Evolutionary conservation across 805 yeast species (phyloP).

Genomic region (Yamadazyma nakazawae): DNA sequence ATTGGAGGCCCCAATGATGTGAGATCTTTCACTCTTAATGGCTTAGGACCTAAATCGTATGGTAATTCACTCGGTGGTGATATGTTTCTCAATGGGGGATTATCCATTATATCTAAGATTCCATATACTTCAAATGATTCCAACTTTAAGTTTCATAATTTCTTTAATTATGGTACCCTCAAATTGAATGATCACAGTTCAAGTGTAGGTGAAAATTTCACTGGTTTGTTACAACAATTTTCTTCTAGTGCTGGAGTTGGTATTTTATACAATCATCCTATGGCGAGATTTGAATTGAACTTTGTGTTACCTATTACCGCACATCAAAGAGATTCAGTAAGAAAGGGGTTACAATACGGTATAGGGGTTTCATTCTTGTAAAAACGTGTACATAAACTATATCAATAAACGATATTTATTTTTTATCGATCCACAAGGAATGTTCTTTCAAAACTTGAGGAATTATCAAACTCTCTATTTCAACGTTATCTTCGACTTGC

Average conservation of each 20-base stretch:
- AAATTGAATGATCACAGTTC: slow-evolving; percentile 1
- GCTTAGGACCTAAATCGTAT: slow-evolving; percentile 53
- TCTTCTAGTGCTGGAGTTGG: slow-evolving; percentile 48
- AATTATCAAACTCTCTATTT: slow-evolving; percentile 76
- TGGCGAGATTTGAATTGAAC: slow-evolving; percentile 57
- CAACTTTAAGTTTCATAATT: slow-evolving; percentile 47
- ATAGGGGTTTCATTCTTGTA: slow-evolving; percentile 57
- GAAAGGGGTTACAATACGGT: slow-evolving; percentile 59
- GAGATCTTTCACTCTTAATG: slow-evolving; percentile 49
- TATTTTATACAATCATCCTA: slow-evolving; percentile 51
- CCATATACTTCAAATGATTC: slow-evolving; percentile 43
- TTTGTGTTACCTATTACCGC: slow-evolving; percentile 48
- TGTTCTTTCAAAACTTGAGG: slow-evolving; percentile 74
- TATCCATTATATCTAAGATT: slow-evolving; percentile 40
- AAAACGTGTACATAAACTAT: slow-evolving; percentile 5
- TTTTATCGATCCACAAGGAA: slow-evolving; percentile 51
- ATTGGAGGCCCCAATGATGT: slow-evolving; percentile 62
- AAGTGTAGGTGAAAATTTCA: not conserved
- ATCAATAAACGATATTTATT: not conserved
- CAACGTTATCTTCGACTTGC: slow-evolving; percentile 42
- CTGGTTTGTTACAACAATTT: slow-evolving; percentile 13
- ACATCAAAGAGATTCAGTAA: slow-evolving; percentile 42
- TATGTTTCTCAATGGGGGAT: slow-evolving; percentile 43
- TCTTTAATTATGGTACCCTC: slow-evolving; percentile 47
- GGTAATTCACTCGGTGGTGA: slow-evolving; percentile 54